Evolutionary conservation across 1,284 basidiomycete genomes (phyloP), one percentile per base, ranked within the genome.

Genomic region (Malassezia nana): DNA sequence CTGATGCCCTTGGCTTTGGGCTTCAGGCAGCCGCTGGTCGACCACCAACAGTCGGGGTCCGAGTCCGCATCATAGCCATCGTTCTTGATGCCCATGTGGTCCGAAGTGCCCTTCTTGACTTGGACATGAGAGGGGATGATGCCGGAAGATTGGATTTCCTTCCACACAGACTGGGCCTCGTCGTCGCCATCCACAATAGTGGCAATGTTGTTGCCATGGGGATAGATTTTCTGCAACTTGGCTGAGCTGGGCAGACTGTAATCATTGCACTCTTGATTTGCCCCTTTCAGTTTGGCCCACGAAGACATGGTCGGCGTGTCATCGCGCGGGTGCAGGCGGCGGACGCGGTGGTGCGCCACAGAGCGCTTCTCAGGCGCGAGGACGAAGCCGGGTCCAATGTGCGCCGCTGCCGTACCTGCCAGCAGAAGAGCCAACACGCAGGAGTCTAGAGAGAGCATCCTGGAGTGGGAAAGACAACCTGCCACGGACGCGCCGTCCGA

Each of bases 141-240:
- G 22, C 33, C 33, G 7, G 71, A 70, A 1, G 67, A 57, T 52
- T 63, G 51, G 52, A 66, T 66, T 75, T 45, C 45, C 18, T 39
- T 24, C 63, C 63, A 69, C 9, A 76, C 58, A 0, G 49, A 40
- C 12, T 58, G 48, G 4, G 78, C 78, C 22, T 67, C 69, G 0
- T 70, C 65, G 56, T 78, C 78, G 20, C 65, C 65, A 1, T 65
- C 41, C 2, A 77, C 62, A 39, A 78, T 67, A 41, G 50, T 54
- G 10, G 77, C 76, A 4, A 73, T 75, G 9, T 71, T 31, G 76
- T 76, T 77, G 2, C 53, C 56, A 2, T 38, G 47, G 12, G 69
- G 69, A 2, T 43, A 33, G 20, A 42, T 25, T 24, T 26, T 25
- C 24, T 42, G 40, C 18, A 40, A 39, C 24, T 42, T 22, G 4